Evolutionary conservation across 1,139 yeast genomes (phyloP).

Genomic region (Kodamaea sp.): DNA sequence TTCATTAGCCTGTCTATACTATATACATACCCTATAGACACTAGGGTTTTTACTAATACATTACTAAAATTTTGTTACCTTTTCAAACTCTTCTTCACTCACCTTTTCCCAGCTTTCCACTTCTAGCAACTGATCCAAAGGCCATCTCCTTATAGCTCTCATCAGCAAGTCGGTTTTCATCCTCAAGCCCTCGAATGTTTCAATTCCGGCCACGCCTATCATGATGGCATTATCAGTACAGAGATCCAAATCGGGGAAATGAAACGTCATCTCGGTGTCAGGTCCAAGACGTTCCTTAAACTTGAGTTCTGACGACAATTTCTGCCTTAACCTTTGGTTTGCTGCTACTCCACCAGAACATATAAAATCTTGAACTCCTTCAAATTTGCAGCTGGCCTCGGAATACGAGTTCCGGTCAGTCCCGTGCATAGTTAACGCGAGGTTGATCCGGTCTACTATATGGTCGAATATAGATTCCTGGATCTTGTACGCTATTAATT

Average conservation of each 20-base stretch:
- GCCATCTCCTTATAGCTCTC: constrained; percentile 75
- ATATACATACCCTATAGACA: too few relatives aligned
- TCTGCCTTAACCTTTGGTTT: constrained; percentile 56
- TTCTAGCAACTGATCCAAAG: constrained; percentile 49
- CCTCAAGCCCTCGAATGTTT: constrained; percentile 60
- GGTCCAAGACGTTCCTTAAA: constrained; percentile 6
- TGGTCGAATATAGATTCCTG: constrained; percentile 75
- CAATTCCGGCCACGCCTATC: constrained; percentile 98
- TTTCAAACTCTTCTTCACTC: constrained; percentile 13
- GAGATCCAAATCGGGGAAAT: constrained; percentile 68
- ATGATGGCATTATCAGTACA: constrained; percentile 96
- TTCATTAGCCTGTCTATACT: too few relatives aligned
- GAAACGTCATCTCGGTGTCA: constrained; percentile 29
- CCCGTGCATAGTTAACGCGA: constrained; percentile 48
- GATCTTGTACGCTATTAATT: constrained; percentile 57
- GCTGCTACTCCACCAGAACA: constrained; percentile 96
- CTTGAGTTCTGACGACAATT: constrained; percentile 41
- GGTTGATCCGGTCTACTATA: constrained; percentile 60
- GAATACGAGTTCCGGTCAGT: constrained; percentile 9
- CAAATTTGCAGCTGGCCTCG: constrained; percentile 35
- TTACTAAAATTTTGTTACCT: constrained; percentile 5
- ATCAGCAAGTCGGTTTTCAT: constrained; percentile 52
- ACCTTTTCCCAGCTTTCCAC: constrained; percentile 53
- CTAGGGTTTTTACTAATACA: not conserved
- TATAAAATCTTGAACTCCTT: constrained; percentile 57